Evolutionary conservation across 768 basidiomycete genomes (phyloP).

Genomic region (Cyclocybe cylindracea): DNA sequence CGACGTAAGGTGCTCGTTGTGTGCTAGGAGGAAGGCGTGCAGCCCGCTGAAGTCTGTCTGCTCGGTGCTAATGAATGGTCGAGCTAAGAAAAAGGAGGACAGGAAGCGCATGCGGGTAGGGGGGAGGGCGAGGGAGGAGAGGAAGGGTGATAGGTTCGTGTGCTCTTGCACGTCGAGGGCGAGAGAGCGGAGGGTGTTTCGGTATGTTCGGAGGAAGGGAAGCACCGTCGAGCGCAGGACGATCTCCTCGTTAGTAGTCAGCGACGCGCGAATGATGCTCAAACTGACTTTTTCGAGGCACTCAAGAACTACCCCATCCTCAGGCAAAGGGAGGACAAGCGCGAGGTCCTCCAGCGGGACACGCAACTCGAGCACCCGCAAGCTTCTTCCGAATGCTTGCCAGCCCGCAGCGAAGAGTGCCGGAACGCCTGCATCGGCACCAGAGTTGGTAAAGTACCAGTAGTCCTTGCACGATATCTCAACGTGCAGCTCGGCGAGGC

Average conservation of each 20-base stretch:
- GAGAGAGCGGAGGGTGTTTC: slow-evolving; percentile 13
- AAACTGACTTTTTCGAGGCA: slow-evolving; percentile 19
- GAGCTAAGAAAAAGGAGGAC: slow-evolving; percentile 13
- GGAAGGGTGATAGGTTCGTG: slow-evolving; percentile 15
- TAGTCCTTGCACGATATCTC: slow-evolving; percentile 4
- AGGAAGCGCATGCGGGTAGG: slow-evolving; percentile 18
- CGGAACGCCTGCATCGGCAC: neutral
- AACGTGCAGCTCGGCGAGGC: neutral
- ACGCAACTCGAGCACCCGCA: slow-evolving; percentile 17
- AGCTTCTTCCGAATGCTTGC: slow-evolving; percentile 18
- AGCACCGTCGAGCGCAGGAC: slow-evolving; percentile 14
- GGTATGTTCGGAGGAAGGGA: slow-evolving; percentile 26
- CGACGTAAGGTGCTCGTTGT: slow-evolving; percentile 14
- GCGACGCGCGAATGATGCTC: slow-evolving; percentile 16
- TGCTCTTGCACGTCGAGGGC: slow-evolving; percentile 12
- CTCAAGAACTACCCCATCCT: slow-evolving; percentile 3
- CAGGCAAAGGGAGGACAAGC: slow-evolving; percentile 6
- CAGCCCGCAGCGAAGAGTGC: slow-evolving; percentile 17
- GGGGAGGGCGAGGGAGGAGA: neutral
- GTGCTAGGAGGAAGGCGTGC: slow-evolving; percentile 18
- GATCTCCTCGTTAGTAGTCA: slow-evolving; percentile 9
- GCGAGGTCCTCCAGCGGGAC: slow-evolving; percentile 22
- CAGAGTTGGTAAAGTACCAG: slow-evolving; percentile 4
- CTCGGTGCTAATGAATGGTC: slow-evolving; percentile 13
- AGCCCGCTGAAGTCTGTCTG: slow-evolving; percentile 18